These are phyloP conservation scores for Leersia perrieri DNA, from an alignment of 176 grass and related monocot genomes.

Conservation along the genomic window DNA sequence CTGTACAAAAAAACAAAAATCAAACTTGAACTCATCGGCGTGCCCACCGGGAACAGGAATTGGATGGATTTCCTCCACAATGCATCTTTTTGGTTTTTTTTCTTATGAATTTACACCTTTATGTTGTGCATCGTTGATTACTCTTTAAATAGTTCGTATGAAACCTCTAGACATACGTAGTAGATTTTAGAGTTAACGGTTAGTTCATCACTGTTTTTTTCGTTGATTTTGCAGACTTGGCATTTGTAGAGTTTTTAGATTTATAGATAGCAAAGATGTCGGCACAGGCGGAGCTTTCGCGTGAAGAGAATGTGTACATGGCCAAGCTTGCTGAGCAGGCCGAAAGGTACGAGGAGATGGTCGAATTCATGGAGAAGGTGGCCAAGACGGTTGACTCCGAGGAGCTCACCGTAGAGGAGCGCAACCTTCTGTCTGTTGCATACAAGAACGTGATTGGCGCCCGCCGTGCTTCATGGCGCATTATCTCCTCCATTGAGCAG, in stretches of 20 bases:
- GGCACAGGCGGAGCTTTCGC: slow-evolving; percentile 55
- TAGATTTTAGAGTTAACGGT: neutral
- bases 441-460: slow-evolving; percentile 90
- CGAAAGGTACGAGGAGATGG: slow-evolving; percentile 93
- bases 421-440: slow-evolving; percentile 83
- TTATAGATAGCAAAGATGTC: slow-evolving; percentile 48
- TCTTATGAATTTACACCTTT: neutral
- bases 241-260: neutral
- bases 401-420: slow-evolving; percentile 82
- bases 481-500: slow-evolving; percentile 85
- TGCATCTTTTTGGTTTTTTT: neutral
- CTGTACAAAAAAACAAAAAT: neutral
- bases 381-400: slow-evolving; percentile 60
- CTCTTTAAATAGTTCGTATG: neutral
- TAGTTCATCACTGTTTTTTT: neutral
- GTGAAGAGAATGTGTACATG: slow-evolving; percentile 87
- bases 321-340: slow-evolving; percentile 87
- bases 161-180: neutral
- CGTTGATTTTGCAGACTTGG: slow-evolving; percentile 32
- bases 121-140: neutral
- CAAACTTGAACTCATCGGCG: neutral
- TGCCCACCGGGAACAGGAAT: neutral
- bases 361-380: slow-evolving; percentile 91
- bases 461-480: slow-evolving; percentile 78
- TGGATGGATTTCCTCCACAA: neutral